These are phyloP conservation scores for Kluyveromyces sp. DNA, from an alignment of 1,139 yeast genomes.

Conservation along the genomic window DNA sequence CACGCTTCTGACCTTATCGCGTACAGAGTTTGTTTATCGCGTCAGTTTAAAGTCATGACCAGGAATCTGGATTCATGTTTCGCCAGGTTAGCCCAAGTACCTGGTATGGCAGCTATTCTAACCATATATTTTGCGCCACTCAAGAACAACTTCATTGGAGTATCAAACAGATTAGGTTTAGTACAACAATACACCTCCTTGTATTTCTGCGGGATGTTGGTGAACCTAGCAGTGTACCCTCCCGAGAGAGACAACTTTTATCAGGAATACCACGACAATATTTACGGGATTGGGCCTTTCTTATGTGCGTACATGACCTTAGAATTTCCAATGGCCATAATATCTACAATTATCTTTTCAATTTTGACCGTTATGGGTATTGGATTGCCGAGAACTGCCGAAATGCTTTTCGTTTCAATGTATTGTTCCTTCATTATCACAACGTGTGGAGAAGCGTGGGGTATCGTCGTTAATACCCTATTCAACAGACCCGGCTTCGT, in stretches of 20 bases:
- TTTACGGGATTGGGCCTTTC: slow-evolving; percentile 63
- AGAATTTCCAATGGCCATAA: slow-evolving; percentile 67
- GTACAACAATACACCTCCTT: slow-evolving; percentile 67
- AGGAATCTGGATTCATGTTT: slow-evolving; percentile 57
- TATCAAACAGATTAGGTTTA: slow-evolving; percentile 63
- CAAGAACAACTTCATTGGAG: slow-evolving; percentile 49
- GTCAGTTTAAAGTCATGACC: slow-evolving; percentile 47
- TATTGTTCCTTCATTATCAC: slow-evolving; percentile 49
- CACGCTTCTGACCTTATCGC: slow-evolving; percentile 35
- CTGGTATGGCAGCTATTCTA: slow-evolving; percentile 57
- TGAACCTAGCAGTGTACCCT: slow-evolving; percentile 71
- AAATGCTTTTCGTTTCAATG: slow-evolving; percentile 60
- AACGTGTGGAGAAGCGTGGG: slow-evolving; percentile 77
- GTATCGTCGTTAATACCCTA: slow-evolving; percentile 68
- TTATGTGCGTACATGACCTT: slow-evolving; percentile 55
- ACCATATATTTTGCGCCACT: slow-evolving; percentile 70
- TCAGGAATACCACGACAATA: slow-evolving; percentile 69
- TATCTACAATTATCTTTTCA: slow-evolving; percentile 37
- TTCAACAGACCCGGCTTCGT: slow-evolving; percentile 76
- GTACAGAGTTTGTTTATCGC: slow-evolving; percentile 36
- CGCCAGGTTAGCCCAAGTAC: slow-evolving; percentile 62
- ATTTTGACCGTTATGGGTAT: slow-evolving; percentile 53
- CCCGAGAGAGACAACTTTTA: slow-evolving; percentile 67
- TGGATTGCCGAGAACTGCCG: slow-evolving; percentile 66
- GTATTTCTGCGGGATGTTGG: slow-evolving; percentile 73